phyloP scores from a whole-genome alignment of 306 rosid genomes.

The Quercus wislizeni region DNA sequence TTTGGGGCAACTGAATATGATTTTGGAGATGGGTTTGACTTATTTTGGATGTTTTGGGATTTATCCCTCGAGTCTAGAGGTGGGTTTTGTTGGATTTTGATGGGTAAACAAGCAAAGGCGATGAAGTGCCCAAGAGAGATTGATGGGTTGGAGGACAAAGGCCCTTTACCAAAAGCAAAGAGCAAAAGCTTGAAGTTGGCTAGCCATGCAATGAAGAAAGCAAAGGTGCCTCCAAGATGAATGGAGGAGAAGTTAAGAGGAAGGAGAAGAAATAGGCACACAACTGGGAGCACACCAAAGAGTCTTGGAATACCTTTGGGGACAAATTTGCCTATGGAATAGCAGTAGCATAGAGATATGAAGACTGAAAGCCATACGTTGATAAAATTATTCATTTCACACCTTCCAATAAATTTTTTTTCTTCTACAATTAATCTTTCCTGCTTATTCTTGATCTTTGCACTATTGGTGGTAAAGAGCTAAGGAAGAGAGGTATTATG shows the following conservation, averaged over 20 bases:
- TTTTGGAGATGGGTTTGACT: neutral
- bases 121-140: neutral
- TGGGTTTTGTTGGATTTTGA: slow-evolving; percentile 1
- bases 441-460: neutral
- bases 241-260: slow-evolving; percentile 30
- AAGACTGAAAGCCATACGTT: slow-evolving; percentile 22
- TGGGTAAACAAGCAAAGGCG: slow-evolving; percentile 1
- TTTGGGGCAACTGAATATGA: neutral
- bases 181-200: slow-evolving; percentile 50
- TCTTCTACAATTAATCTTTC: neutral
- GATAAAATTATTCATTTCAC: slow-evolving; percentile 31
- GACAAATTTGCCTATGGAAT: slow-evolving; percentile 17
- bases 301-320: slow-evolving; percentile 25
- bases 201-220: slow-evolving; percentile 46
- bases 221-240: slow-evolving; percentile 22
- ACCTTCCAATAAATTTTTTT: slow-evolving; percentile 12
- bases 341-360: slow-evolving; percentile 34
- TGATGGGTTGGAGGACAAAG: slow-evolving; percentile 13
- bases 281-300: slow-evolving; percentile 18
- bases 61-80: neutral
- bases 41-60: neutral
- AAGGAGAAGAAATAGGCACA: slow-evolving; percentile 27
- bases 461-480: neutral
- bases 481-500: neutral
- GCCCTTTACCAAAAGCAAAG: slow-evolving; percentile 36